Conservation (phyloP, 164 flowering plant species). For the Liriodendron chinense region DNA sequence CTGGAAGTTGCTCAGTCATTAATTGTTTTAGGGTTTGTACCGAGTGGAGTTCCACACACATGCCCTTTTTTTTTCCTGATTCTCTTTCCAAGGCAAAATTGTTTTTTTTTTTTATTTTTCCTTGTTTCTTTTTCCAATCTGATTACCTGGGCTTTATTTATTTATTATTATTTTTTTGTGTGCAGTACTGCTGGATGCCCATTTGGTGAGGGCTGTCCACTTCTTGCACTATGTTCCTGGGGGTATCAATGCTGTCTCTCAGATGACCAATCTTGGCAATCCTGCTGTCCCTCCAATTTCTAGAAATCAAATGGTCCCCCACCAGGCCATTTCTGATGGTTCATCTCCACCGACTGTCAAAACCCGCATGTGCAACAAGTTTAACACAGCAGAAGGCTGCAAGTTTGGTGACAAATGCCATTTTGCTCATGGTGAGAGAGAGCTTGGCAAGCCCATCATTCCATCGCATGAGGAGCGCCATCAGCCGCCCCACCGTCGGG, state of each 20-base stretch:
- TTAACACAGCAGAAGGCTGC: slow-evolving; percentile 77
- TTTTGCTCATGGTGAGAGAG: slow-evolving; percentile 89
- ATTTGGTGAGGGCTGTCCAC: slow-evolving; percentile 89
- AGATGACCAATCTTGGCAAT: slow-evolving; percentile 49
- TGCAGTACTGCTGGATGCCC: slow-evolving; percentile 80
- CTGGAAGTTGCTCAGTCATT: no score
- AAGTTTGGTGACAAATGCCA: slow-evolving; percentile 87
- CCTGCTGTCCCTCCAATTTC: slow-evolving; percentile 33
- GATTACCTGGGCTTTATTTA: not conserved
- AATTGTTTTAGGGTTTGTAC: no score
- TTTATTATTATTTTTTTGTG: not conserved
- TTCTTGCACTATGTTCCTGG: slow-evolving; percentile 83
- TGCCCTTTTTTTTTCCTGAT: no score
- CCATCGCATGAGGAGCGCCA: slow-evolving; percentile 51
- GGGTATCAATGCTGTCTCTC: slow-evolving; percentile 67
- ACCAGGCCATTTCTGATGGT: slow-evolving; percentile 33
- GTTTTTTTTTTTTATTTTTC: no score
- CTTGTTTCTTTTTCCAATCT: not conserved
- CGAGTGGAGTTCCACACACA: no score
- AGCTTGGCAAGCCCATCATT: slow-evolving; percentile 60
- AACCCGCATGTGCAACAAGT: slow-evolving; percentile 69
- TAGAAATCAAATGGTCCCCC: slow-evolving; percentile 29
- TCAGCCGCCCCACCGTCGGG: slow-evolving; percentile 32
- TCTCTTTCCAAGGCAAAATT: no score
- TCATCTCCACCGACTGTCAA: slow-evolving; percentile 40